A percentile compares a stretch with the other conserved stretches of the same genome.
These are phyloP conservation scores for Aspergillus hiratsukae DNA, from an alignment of 2,329 filamentous ascomycete genomes.

Conservation along the genomic window DNA sequence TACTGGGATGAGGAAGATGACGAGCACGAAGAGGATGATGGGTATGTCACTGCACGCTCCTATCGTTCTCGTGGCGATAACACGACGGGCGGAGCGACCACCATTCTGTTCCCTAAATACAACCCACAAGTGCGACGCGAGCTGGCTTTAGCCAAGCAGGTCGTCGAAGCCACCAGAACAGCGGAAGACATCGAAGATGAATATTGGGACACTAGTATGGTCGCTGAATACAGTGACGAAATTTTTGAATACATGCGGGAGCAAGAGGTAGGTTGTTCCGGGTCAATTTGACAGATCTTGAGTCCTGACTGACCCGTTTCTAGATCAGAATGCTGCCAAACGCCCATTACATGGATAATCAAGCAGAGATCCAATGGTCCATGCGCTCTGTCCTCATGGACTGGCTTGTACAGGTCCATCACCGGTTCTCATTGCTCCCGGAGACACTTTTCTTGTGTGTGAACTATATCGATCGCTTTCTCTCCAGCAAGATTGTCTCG, in stretches of 20 bases:
- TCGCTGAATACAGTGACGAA: constrained; percentile 91
- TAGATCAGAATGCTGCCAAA: constrained; percentile 79
- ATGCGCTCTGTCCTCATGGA: constrained; percentile 98
- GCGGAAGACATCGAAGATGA: constrained; percentile 82
- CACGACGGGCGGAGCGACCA: constrained; percentile 60
- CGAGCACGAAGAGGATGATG: constrained; percentile 67
- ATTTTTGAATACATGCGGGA: constrained; percentile 90
- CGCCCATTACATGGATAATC: constrained; percentile 91
- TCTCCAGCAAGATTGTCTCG: constrained; percentile 91
- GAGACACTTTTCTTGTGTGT: constrained; percentile 93
- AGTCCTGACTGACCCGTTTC: constrained; percentile 17
- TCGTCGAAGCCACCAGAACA: constrained; percentile 63
- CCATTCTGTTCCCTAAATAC: constrained; percentile 67
- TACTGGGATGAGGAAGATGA: constrained; percentile 75
- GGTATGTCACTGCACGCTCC: constrained; percentile 71
- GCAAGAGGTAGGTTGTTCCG: constrained; percentile 63
- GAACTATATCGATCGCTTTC: constrained; percentile 96
- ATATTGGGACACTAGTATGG: constrained; percentile 92
- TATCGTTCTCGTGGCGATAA: constrained; percentile 71
- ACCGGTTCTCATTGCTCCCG: constrained; percentile 82
- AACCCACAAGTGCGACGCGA: constrained; percentile 68
- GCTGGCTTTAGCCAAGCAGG: constrained; percentile 61
- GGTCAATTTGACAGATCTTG: not conserved
- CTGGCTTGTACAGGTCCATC: constrained; percentile 95
- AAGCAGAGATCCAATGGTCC: constrained; percentile 97